Evolutionary conservation across 768 basidiomycete species (phyloP).

Genomic region (Lactarius vividus): DNA sequence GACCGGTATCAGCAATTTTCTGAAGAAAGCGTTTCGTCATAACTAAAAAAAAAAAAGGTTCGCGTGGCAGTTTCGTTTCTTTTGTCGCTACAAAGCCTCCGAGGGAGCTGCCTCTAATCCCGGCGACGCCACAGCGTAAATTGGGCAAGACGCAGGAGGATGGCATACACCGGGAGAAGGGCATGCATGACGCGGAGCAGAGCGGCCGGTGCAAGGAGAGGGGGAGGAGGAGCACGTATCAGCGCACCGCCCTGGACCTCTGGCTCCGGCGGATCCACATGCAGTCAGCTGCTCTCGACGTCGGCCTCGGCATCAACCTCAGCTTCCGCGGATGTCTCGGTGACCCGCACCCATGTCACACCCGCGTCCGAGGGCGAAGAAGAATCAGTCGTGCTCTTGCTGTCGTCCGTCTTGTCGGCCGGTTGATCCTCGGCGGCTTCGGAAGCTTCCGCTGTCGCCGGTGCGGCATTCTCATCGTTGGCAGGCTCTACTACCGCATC

Average conservation of each 20-base stretch:
- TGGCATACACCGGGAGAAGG: slow-evolving; percentile 23
- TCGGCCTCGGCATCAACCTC: slow-evolving; percentile 1
- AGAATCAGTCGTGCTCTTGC: slow-evolving; percentile 27
- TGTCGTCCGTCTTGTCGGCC: slow-evolving; percentile 35
- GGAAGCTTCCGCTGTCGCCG: slow-evolving; percentile 29
- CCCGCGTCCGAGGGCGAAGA: slow-evolving; percentile 21
- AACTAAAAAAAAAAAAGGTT: neutral
- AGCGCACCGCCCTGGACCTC: slow-evolving; percentile 3
- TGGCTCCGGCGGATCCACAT: slow-evolving; percentile 20
- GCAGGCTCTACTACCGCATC: slow-evolving; percentile 26
- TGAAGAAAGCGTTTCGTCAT: slow-evolving; percentile 2
- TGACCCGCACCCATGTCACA: slow-evolving; percentile 21
- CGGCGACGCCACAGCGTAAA: slow-evolving; percentile 17
- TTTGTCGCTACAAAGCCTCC: neutral
- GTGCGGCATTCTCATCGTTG: slow-evolving; percentile 30
- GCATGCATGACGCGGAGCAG: slow-evolving; percentile 20
- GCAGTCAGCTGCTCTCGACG: slow-evolving; percentile 24
- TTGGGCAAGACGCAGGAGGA: slow-evolving; percentile 22
- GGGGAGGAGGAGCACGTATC: neutral
- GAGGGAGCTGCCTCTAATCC: slow-evolving; percentile 8
- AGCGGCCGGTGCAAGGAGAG: slow-evolving; percentile 13
- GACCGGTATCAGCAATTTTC: slow-evolving; percentile 20
- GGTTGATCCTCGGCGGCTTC: slow-evolving; percentile 39
- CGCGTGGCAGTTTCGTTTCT: neutral
- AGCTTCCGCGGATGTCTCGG: slow-evolving; percentile 14